Base-by-base conservation (phyloP, 2,329 filamentous ascomycete genomes). In the Penicillium frequentans region DNA sequence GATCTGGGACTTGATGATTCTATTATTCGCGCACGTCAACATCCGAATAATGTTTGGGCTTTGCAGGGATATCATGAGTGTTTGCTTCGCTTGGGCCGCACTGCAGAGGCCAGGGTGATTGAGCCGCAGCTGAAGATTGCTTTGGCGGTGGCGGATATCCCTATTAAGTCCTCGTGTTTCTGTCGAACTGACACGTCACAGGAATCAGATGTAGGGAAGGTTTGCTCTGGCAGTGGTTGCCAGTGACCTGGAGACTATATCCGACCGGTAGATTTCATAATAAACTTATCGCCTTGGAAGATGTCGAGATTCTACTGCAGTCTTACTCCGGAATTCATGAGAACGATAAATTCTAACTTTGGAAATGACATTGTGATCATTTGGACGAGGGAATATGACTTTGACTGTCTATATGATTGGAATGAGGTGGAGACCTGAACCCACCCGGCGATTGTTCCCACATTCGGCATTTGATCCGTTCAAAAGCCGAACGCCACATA, bases 41-140 rank as follows among this genome's bases (percentile, higher is more conserved):
- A 91, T 71, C 86, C 83, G 7, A 87, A 87, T 49, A 92, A 93
- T 61, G 84, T 92, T 0, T 92, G 89, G 90, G 83, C 88, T 5
- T 71, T 92, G 59, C 87, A 90, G 64, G 90, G 89, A 0, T 88
- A 86, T 61, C 82, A 90, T 61, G 89, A 92, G 73, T 90, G 89
- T 67, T 68, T 91, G 49, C 61, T 79, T 3, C 83, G 76, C 58
- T 69, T 88, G 14, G 85, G 83, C 0, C 73, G 79, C 14, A 65
- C 54, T 1, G 75, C 70, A 0, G 82, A 85, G 65, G 82, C 81
- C 6, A 66, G 64, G 4, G 73, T 80, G n/a, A 67, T 86, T 16
- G 66, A 74, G 57, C 71, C 78, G 60, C 79, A 83, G 69, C 66
- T 89, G 61, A 77, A 77, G 57, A 60, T 81, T 55, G 84, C 84